Percentiles rank a stretch among this genome's conserved stretches.
Evolutionary conservation across 139 green algal species (phyloP).

Genomic region (Coccomyxa sp.): DNA sequence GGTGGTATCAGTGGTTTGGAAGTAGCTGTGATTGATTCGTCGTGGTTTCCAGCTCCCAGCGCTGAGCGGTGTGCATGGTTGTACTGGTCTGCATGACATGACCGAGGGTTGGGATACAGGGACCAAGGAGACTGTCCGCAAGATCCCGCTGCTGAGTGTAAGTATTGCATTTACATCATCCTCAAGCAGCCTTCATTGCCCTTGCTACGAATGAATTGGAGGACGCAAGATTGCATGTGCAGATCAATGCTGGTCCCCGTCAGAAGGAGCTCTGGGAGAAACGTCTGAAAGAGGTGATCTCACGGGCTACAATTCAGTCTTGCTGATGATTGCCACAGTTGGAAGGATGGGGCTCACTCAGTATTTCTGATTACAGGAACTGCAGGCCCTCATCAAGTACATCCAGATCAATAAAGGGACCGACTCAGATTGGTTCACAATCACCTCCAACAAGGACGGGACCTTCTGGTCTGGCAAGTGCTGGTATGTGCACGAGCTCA

Average conservation of each 20-base stretch:
- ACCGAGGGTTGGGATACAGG: constrained; percentile 65
- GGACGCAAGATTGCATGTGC: neutral
- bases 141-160: constrained; percentile 86
- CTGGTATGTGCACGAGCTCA: constrained; percentile 88
- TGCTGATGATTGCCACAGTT: neutral
- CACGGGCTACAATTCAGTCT: neutral
- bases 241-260: constrained; percentile 59
- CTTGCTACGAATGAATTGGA: neutral
- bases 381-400: constrained; percentile 55
- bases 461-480: constrained; percentile 71
- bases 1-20: too few relatives aligned
- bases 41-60: neutral
- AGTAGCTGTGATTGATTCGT: neutral
- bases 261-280: constrained; percentile 74
- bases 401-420: constrained; percentile 92
- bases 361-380: constrained; percentile 13
- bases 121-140: constrained; percentile 72
- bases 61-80: neutral
- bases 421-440: constrained; percentile 97
- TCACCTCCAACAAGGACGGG: constrained; percentile 76
- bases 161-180: neutral
- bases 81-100: constrained; percentile 13
- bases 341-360: neutral
- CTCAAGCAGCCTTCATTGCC: neutral
- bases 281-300: constrained; percentile 67